A percentile compares a stretch with the other conserved stretches of the same genome.
These are phyloP conservation scores for Drosera spatulata DNA, from an alignment of 179 eudicot species.

Conservation along the genomic window DNA sequence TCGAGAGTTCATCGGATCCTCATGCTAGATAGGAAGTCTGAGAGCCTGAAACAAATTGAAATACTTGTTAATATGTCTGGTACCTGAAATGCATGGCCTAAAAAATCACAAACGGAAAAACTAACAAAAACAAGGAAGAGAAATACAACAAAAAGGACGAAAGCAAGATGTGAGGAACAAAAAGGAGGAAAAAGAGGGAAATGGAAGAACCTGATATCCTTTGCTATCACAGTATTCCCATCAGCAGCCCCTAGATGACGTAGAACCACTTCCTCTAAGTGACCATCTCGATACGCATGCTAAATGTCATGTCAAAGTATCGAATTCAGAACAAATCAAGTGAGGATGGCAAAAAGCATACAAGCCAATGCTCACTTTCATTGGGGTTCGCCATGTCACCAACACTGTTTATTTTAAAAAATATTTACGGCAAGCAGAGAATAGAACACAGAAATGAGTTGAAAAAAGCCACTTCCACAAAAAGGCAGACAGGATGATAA, in stretches of 20 bases:
- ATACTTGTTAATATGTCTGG: constrained; percentile 7
- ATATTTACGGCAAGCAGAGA: too few relatives aligned
- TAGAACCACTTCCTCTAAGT: constrained; percentile 67
- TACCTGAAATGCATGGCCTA: background rate
- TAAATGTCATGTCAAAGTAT: constrained; percentile 16
- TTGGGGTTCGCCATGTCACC: too few relatives aligned
- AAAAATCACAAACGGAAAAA: too few relatives aligned
- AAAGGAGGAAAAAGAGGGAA: constrained; percentile 1
- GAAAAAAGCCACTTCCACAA: too few relatives aligned
- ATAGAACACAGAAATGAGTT: too few relatives aligned
- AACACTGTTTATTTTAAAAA: too few relatives aligned
- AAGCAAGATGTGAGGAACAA: background rate
- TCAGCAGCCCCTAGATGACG: constrained; percentile 90
- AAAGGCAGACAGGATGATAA: too few relatives aligned
- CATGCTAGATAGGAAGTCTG: constrained; percentile 60
- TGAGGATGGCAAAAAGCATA: too few relatives aligned
- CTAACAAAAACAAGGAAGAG: background rate
- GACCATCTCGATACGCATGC: constrained; percentile 94
- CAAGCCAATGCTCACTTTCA: too few relatives aligned
- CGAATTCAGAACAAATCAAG: too few relatives aligned
- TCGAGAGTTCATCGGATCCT: constrained; percentile 40
- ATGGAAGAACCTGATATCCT: constrained; percentile 47
- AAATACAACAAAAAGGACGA: background rate
- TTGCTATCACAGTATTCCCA: constrained; percentile 73
- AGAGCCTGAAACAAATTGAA: constrained; percentile 44